Evolutionary conservation across 2,329 filamentous ascomycete genomes (phyloP), one percentile per base, ranked within the genome.

Genomic region (Lasiodiplodia hormozganensis): DNA sequence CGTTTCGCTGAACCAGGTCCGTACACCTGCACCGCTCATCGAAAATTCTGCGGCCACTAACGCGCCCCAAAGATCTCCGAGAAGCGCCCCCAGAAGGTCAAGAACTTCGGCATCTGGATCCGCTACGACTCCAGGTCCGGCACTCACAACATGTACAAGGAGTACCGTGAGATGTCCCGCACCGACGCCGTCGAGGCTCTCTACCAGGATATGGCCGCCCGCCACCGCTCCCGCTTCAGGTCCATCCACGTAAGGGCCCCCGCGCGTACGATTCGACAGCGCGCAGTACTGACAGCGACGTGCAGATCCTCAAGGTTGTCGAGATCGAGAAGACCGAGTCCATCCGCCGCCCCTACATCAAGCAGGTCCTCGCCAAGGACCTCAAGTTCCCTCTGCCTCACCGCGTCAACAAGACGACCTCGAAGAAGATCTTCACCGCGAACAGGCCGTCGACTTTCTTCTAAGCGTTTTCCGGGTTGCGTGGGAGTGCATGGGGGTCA

Each of bases 111-210:
- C 84, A 91, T 99, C 90, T 99, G 96, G 96, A 91, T 99, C 87
- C 94, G 96, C 83, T 99, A 99, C 88, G 95, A 99, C 88, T 99
- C 96, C 73, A 95, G 96, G 85, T 98, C 96, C 79, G 96, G 96
- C 80, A 99, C 96, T 80, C 96, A 99, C 94, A 99, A 99, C 92
- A 99, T 99, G 96, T 99, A 99, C 93, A 98, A 98, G 91, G 96
- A 99, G 91, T 98, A 97, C 92, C 93, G 96, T 83, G 96, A 98
- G 89, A 92, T 98, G 89, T 95, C 92, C 83, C 90, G 96, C 85
- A 92, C 91, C 81, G 95, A 96, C 77, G 96, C 96, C 76, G 95
- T 98, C 80, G 92, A 98, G 86, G 86, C 95, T 77, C 90, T 99
- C 82, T 99, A 99, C 92, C 92, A 96, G 86, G 96, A 99, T 88